These are phyloP conservation scores for Hymenoscyphus linearis DNA, from an alignment of 2,329 filamentous ascomycete species.

Conservation along the genomic window DNA sequence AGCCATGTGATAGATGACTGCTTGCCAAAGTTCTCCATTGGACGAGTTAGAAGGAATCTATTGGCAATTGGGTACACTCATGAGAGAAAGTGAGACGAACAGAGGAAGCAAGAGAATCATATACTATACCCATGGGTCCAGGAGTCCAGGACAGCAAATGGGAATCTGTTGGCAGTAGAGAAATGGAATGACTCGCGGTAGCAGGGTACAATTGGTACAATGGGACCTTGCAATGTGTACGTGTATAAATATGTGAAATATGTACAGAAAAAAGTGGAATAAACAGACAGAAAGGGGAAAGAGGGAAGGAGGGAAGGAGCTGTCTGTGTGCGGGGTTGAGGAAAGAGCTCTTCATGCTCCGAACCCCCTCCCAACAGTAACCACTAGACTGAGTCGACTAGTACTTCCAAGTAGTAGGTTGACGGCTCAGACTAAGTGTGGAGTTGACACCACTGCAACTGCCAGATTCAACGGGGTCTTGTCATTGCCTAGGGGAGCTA, in stretches of 20 bases:
- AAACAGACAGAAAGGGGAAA: neutral
- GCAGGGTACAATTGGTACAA: neutral
- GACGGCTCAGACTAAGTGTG: no score
- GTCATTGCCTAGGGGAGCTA: no score
- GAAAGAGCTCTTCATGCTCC: neutral
- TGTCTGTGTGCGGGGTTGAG: neutral
- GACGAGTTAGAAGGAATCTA: neutral
- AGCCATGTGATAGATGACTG: neutral
- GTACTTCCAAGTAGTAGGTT: no score
- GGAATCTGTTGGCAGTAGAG: neutral
- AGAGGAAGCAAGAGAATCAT: neutral
- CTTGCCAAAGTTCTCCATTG: neutral
- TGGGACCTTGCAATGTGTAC: neutral
- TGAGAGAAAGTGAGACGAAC: neutral
- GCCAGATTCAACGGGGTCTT: no score
- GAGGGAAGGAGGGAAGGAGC: no score
- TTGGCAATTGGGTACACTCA: neutral
- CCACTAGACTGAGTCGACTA: no score
- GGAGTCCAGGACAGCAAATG: neutral
- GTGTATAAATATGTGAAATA: no score
- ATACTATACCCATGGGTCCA: no score
- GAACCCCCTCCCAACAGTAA: no score
- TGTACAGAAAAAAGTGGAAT: neutral
- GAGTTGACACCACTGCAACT: no score
- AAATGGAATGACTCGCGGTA: neutral